Conservation (phyloP, 2,329 filamentous ascomycete genomes). For the Fusarium denticulatum region DNA sequence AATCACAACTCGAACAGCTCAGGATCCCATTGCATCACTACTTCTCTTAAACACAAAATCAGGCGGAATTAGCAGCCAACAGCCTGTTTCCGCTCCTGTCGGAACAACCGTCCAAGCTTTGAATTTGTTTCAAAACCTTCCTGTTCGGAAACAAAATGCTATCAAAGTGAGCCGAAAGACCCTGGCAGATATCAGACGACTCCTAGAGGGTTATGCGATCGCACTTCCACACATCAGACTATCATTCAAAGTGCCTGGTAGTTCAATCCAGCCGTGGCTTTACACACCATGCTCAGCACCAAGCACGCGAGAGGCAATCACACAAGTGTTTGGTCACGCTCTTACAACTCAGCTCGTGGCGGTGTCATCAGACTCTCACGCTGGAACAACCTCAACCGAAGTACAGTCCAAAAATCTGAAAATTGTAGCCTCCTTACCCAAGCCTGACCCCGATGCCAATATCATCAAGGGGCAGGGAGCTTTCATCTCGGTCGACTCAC, state of each 20-base stretch:
- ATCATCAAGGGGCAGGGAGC: constrained; percentile 59
- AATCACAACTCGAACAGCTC: constrained; percentile 71
- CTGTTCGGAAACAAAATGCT: constrained; percentile 69
- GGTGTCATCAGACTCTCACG: constrained; percentile 42
- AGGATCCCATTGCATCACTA: constrained; percentile 66
- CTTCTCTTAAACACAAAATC: constrained; percentile 53
- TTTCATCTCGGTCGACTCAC: constrained; percentile 75
- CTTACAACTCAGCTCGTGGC: constrained; percentile 65
- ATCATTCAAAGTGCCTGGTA: constrained; percentile 66
- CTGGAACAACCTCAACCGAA: background rate
- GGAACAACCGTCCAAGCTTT: constrained; percentile 74
- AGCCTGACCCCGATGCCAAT: constrained; percentile 54
- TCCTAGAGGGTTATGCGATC: constrained; percentile 73
- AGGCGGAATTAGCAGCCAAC: constrained; percentile 46
- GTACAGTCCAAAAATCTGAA: background rate
- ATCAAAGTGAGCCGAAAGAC: constrained; percentile 67
- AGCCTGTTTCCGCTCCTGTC: constrained; percentile 62
- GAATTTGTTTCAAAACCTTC: constrained; percentile 68
- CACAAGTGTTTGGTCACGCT: constrained; percentile 70
- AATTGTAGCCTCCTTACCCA: constrained; percentile 64
- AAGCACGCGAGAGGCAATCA: constrained; percentile 65
- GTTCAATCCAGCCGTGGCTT: constrained; percentile 63
- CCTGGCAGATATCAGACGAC: constrained; percentile 65
- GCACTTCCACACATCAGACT: constrained; percentile 72
- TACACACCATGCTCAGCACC: constrained; percentile 67